These are phyloP conservation scores for Podospora tetraspora DNA, from an alignment of 495 filamentous ascomycete genomes.

Conservation along the genomic window DNA sequence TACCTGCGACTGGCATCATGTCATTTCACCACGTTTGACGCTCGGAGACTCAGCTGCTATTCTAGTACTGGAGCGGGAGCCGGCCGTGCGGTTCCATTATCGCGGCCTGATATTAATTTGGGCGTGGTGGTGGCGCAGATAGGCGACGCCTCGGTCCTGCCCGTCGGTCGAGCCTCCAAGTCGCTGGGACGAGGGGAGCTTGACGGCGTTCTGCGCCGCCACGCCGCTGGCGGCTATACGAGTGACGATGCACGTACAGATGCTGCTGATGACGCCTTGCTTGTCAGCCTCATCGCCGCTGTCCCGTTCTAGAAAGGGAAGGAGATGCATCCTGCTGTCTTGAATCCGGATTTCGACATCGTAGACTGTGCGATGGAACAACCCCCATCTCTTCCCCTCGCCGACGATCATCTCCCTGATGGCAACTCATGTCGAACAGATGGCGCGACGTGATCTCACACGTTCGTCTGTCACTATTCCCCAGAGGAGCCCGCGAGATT, in stretches of 20 bases:
- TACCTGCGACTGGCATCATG: background rate
- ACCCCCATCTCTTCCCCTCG: background rate
- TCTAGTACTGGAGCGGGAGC: conserved; percentile 10
- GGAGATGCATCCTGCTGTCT: background rate
- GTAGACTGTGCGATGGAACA: background rate
- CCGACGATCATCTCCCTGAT: background rate
- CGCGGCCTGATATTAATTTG: conserved; percentile 6
- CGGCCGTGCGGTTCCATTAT: conserved; percentile 5
- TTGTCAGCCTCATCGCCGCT: conserved; percentile 6
- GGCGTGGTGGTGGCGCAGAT: conserved; percentile 1
- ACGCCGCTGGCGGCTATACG: background rate
- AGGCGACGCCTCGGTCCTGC: conserved; percentile 3
- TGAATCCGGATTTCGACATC: background rate
- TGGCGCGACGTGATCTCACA: conserved; percentile 3
- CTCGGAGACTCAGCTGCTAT: conserved; percentile 3
- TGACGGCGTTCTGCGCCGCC: background rate
- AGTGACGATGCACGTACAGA: background rate
- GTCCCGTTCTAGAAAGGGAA: conserved; percentile 1
- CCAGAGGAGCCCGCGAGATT: background rate
- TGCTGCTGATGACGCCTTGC: background rate
- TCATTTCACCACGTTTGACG: background rate
- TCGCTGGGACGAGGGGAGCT: background rate
- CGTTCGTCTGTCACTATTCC: background rate
- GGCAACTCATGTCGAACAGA: background rate
- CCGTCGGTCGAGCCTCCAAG: background rate